A percentile compares a stretch with the other conserved stretches of the same genome.
Evolutionary conservation across 2,329 filamentous ascomycete species (phyloP).

Genomic region (Pezicula radicicola): DNA sequence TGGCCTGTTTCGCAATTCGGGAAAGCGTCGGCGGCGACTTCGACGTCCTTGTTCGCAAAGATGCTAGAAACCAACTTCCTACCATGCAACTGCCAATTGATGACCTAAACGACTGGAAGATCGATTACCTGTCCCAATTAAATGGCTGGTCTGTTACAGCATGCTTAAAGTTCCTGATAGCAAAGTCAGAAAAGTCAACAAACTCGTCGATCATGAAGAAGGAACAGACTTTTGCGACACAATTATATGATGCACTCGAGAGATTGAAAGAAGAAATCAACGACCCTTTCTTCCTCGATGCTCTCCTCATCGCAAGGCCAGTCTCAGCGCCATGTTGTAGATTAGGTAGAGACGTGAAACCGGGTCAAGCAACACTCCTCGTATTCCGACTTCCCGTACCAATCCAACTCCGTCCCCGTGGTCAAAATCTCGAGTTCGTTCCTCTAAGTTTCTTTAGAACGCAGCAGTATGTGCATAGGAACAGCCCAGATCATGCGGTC

Average conservation of each 20-base stretch:
- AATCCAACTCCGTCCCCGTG: constrained; percentile 51
- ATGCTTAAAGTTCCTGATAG: constrained; percentile 17
- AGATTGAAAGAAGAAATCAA: constrained; percentile 38
- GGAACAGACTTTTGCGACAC: constrained; percentile 41
- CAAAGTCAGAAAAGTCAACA: constrained; percentile 31
- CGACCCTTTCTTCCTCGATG: constrained; percentile 44
- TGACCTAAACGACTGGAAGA: constrained; percentile 51
- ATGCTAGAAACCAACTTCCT: constrained; percentile 57
- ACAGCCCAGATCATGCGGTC: constrained; percentile 50
- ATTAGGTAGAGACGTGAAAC: constrained; percentile 16
- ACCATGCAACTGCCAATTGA: constrained; percentile 51
- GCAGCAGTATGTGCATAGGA: constrained; percentile 59
- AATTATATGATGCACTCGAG: constrained; percentile 41
- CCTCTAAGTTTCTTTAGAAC: constrained; percentile 64
- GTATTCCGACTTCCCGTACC: constrained; percentile 60
- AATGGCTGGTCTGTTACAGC: constrained; percentile 44
- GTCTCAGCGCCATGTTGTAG: constrained; percentile 39
- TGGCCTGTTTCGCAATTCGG: constrained; percentile 56
- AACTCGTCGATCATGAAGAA: constrained; percentile 32
- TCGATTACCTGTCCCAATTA: constrained; percentile 45
- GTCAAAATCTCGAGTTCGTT: constrained; percentile 53
- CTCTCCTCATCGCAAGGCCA: constrained; percentile 39
- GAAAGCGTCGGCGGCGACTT: constrained; percentile 36
- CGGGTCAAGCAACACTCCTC: constrained; percentile 39
- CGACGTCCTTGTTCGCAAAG: constrained; percentile 24